Evolutionary conservation across 2,329 filamentous ascomycete species (phyloP).

Genomic region (Aspergillus fumigatus): DNA sequence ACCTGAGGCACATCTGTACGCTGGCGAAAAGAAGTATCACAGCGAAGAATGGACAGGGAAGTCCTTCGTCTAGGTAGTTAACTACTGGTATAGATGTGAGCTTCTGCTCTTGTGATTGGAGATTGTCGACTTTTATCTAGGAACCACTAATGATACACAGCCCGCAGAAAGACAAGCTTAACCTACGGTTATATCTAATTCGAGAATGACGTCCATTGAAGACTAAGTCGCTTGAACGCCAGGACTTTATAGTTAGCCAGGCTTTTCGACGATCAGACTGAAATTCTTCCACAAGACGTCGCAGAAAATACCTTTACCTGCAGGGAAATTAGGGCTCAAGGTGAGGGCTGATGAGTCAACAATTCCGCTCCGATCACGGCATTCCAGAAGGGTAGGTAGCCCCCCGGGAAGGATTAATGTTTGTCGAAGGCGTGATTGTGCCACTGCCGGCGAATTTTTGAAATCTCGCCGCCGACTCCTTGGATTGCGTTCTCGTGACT

Average conservation of each 20-base stretch:
- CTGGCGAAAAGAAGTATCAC: neutral
- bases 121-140: neutral
- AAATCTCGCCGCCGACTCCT: neutral
- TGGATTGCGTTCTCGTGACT: neutral
- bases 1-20: neutral
- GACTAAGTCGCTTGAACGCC: neutral
- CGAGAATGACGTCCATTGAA: neutral
- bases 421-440: conserved; percentile 13
- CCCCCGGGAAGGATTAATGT: conserved; percentile 18
- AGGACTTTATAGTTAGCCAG: neutral
- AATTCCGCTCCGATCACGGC: conserved; percentile 27
- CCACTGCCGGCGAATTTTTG: neutral
- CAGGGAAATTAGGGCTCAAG: conserved; percentile 19
- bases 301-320: neutral
- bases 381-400: conserved; percentile 14
- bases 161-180: neutral
- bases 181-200: neutral
- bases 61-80: neutral
- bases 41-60: neutral
- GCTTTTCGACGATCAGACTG: neutral
- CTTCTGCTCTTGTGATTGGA: neutral
- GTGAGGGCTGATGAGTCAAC: conserved; percentile 33
- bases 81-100: neutral
- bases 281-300: neutral
- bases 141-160: neutral